Evolutionary conservation across 176 grass and related monocot species (phyloP), one percentile per base, ranked within the genome.

Genomic region (Leersia perrieri): DNA sequence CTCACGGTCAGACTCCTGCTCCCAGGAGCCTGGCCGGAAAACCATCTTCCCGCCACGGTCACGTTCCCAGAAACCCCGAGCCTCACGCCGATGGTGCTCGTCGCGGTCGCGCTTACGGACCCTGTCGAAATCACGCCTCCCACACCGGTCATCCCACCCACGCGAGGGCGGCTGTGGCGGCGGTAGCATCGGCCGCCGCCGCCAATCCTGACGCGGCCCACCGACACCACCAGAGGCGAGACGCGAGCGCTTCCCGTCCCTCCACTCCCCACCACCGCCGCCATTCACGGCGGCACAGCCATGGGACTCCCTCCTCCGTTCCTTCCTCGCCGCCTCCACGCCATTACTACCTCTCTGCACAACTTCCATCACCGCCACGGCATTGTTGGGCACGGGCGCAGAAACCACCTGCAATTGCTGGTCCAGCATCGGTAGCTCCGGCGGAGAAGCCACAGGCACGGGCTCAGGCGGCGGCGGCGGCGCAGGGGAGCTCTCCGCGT

Each of bases 41-140:
- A 95, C 88, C 87, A 99, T 92, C 85, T 91, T 95, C 9, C 96
- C 96, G 1, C 86, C 85, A 16, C 84, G 90, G 68, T 99, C 93
- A 5, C 90, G 89, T 80, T 99, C 96, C 92, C 92, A 99, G 72
- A 95, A 95, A 23, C 96, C 96, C 53, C 92, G 77, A 14, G 74
- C 55, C 64, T 94, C 95, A 26, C 90, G 84, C 14, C 83, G 83
- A 42, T 91, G 68, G 63, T 90, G 82, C 28, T 87, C 63, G 34
- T 98, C 92, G 5, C 92, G 90, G 83, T 89, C 88, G 35, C 90
- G 89, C 80, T 91, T 98, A n/a, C 90, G 87, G 2, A 86, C 26
- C 82, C 86, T 79, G 13, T 91, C 82, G 6, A 78, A 83, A 18
- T 98, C 90, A 34, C 83, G 66, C 87, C 90, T 89, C 44, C 92